A percentile compares a stretch with the other conserved stretches of the same genome.
Conservation (phyloP, 352 stramenopile species). For the Pythium sp. region DNA sequence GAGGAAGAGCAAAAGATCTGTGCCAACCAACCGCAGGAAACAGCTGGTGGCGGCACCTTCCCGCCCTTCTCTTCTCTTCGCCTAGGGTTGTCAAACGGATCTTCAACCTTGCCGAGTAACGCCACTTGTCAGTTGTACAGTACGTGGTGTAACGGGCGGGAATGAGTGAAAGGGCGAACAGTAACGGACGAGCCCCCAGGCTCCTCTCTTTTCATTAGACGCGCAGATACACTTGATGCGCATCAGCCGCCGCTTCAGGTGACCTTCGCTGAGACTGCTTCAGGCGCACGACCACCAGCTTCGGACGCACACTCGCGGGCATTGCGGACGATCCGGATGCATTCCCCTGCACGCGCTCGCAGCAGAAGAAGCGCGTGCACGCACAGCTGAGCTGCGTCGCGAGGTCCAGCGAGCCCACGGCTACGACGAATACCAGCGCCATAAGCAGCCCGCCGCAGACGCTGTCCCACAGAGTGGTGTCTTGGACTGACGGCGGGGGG, state of each 20-base stretch:
- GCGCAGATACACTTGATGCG: not conserved
- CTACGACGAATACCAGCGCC: not conserved
- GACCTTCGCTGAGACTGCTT: not conserved
- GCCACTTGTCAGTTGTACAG: not conserved
- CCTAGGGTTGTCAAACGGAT: not conserved
- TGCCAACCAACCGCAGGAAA: not conserved
- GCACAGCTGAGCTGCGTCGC: not conserved
- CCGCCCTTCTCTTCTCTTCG: not conserved
- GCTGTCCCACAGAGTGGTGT: not conserved
- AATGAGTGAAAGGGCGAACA: not conserved
- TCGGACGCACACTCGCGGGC: not conserved
- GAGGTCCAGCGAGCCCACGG: not conserved
- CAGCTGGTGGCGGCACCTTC: not conserved
- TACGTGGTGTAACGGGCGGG: not conserved
- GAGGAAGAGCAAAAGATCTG: not conserved
- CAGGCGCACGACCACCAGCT: not conserved
- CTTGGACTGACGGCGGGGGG: not conserved
- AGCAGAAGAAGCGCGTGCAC: not conserved
- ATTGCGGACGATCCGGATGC: not conserved
- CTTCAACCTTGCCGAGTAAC: conserved; percentile 4
- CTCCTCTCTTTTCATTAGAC: not conserved
- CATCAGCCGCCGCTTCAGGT: not conserved
- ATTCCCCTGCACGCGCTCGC: not conserved
- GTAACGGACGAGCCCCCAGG: not conserved
- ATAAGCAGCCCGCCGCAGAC: not conserved